phyloP scores from a whole-genome alignment of 208 protist genomes.

The Borovskyia barvae region DNA sequence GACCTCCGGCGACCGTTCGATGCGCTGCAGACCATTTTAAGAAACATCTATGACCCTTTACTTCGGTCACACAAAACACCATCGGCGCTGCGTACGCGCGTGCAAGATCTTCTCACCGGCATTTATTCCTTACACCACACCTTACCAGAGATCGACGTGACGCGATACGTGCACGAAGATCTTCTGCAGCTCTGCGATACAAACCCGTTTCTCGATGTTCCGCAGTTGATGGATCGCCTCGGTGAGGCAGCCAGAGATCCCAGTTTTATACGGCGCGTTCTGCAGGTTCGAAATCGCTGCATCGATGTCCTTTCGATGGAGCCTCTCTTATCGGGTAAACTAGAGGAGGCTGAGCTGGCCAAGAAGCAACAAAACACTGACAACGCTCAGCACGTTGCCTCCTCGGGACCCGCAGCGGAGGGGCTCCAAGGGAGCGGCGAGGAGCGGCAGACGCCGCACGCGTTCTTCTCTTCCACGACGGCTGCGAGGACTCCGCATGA shows the following conservation, averaged over 20 bases:
- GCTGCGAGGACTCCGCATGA: neutral
- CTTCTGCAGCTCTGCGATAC: constrained; percentile 68
- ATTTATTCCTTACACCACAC: constrained; percentile 56
- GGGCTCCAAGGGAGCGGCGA: neutral
- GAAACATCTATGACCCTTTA: constrained; percentile 76
- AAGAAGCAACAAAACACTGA: constrained; percentile 15
- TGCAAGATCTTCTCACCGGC: constrained; percentile 74
- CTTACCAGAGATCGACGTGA: constrained; percentile 65
- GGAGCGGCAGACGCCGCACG: neutral
- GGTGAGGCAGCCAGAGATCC: constrained; percentile 55
- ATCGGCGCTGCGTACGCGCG: constrained; percentile 41
- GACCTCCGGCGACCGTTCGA: constrained; percentile 60
- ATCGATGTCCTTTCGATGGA: constrained; percentile 54
- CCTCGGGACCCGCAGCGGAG: neutral
- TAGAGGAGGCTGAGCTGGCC: constrained; percentile 26
- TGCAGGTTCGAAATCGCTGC: constrained; percentile 67
- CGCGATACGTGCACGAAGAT: constrained; percentile 67
- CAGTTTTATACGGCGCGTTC: constrained; percentile 57
- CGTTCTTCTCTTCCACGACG: neutral
- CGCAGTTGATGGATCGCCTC: constrained; percentile 68
- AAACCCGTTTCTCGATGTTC: constrained; percentile 58
- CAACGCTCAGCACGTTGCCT: constrained; percentile 10
- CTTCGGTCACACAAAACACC: constrained; percentile 39
- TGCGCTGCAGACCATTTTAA: constrained; percentile 53
- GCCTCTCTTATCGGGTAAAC: constrained; percentile 28